Base-by-base conservation (phyloP, 139 green algal genomes). In the Picochlorum costavermella region DNA sequence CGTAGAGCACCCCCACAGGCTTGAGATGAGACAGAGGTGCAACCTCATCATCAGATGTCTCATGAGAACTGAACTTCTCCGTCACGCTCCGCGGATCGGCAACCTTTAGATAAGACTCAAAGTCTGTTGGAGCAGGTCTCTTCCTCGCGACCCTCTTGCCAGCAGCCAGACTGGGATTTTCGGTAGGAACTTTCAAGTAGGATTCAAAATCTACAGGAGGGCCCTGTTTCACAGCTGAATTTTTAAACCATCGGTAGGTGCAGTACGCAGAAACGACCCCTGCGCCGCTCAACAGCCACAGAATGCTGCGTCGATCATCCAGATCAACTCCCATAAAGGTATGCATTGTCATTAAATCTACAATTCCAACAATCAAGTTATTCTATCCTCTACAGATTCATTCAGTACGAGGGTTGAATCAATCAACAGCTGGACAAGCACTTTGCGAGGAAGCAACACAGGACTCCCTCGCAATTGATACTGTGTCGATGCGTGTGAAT, bases 1-100 rank as follows among this genome's bases (percentile, higher is more conserved):
- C 89, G 65, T 81, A 95, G 57, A 95, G 33, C 2, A 96, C 71
- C 5, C 69, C 56, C 31, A 95, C 77, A 20, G 77, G 75, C 10
- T 68, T 75, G 25, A 66, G 64, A 48, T 76, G 50, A 5, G 63
- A 30, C 2, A 77, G 70, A 6, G 56, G 29, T 16, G 14, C 14
- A n/a, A 25, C 36, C 37, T 25, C 28, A 13, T 48, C 45, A 48
- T 56, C 40, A 40, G 13, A 65, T 14, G 33, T 48, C 31, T 59
- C 50, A 31, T 36, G 6, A 56, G 44, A 40, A 2, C 46, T 53
- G 12, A 53, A 53, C n/a, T 53, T 53, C 10, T 53, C n/a, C n/a
- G 46, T 53, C 16, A 53, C 46, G 17, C 46, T 53, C 17, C 10
- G 17, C 16, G 46, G 46, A 20, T 53, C 46, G 8, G 16, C 11